Evolutionary conservation across 768 basidiomycete species (phyloP).

Genomic region (Tylopilus felleus): DNA sequence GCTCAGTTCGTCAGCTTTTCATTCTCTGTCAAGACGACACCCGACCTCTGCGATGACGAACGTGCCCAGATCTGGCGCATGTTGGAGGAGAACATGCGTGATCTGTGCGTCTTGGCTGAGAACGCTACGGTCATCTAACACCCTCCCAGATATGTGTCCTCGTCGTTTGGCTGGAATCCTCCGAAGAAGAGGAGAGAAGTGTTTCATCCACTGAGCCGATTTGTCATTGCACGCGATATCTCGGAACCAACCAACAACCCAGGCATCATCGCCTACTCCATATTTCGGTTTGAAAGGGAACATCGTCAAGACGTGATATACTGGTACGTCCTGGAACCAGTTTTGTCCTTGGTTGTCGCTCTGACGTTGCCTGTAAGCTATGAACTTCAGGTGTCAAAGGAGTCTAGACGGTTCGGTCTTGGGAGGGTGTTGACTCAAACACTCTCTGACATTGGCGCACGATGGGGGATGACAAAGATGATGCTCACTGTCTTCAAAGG

Average conservation of each 20-base stretch:
- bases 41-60: conserved; percentile 35
- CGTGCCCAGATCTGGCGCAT: conserved; percentile 48
- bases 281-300: conserved; percentile 77
- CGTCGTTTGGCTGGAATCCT: conserved; percentile 68
- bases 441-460: conserved; percentile 47
- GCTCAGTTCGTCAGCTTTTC: conserved; percentile 16
- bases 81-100: conserved; percentile 58
- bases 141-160: conserved; percentile 47
- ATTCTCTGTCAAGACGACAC: conserved; percentile 24
- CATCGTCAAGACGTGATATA: conserved; percentile 59
- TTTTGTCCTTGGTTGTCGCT: neutral
- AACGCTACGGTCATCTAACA: neutral
- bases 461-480: conserved; percentile 62
- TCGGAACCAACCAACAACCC: conserved; percentile 20
- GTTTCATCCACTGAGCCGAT: conserved; percentile 58
- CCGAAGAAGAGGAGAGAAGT: conserved; percentile 53
- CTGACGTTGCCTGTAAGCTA: conserved; percentile 47
- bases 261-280: conserved; percentile 39
- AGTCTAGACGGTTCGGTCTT: conserved; percentile 49
- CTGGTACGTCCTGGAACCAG: conserved; percentile 46
- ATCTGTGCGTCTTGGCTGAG: conserved; percentile 29
- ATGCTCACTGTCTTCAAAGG: conserved; percentile 77
- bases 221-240: conserved; percentile 41
- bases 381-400: conserved; percentile 61
- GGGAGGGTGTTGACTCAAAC: conserved; percentile 53